phyloP scores from a whole-genome alignment of 768 basidiomycete genomes.

The Russula earlei region DNA sequence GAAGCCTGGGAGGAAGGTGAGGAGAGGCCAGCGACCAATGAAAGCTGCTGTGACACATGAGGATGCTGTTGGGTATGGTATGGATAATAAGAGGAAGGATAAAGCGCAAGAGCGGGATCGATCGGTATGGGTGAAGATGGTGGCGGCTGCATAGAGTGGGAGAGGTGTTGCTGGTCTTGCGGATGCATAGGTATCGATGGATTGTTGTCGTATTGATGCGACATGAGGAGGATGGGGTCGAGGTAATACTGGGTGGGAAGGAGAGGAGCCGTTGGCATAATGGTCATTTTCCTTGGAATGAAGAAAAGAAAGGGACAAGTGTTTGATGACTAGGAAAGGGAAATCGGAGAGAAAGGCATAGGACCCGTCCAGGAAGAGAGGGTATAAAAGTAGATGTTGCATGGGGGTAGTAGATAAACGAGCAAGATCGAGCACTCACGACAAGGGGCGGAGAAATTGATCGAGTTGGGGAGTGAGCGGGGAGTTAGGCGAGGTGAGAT shows the following conservation, averaged over 20 bases:
- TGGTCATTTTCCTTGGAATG: not conserved
- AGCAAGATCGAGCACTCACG: too few species aligned
- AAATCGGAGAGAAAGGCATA: not conserved
- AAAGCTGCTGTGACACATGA: slow-evolving; percentile 40
- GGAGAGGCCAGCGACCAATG: slow-evolving; percentile 50
- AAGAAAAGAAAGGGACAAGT: not conserved
- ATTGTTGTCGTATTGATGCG: slow-evolving; percentile 28
- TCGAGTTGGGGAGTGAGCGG: too few species aligned
- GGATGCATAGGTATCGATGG: slow-evolving; percentile 34
- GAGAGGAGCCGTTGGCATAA: slow-evolving; percentile 9
- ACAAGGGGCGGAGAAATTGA: too few species aligned
- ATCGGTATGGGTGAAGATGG: slow-evolving; percentile 56
- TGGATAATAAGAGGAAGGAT: slow-evolving; percentile 48
- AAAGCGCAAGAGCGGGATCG: slow-evolving; percentile 65
- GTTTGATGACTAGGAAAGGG: not conserved
- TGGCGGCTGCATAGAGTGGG: slow-evolving; percentile 42
- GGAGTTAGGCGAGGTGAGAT: too few species aligned
- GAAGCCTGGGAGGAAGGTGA: slow-evolving; percentile 78
- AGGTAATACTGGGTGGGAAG: slow-evolving; percentile 26
- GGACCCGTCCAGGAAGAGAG: too few species aligned
- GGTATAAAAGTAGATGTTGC: not conserved
- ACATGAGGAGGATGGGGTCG: slow-evolving; percentile 22
- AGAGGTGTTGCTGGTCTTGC: slow-evolving; percentile 23
- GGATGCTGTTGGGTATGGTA: slow-evolving; percentile 42
- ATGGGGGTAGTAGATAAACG: too few species aligned